Conservation (phyloP, 2,329 filamentous ascomycete genomes). For the Cladosporium sp. region DNA sequence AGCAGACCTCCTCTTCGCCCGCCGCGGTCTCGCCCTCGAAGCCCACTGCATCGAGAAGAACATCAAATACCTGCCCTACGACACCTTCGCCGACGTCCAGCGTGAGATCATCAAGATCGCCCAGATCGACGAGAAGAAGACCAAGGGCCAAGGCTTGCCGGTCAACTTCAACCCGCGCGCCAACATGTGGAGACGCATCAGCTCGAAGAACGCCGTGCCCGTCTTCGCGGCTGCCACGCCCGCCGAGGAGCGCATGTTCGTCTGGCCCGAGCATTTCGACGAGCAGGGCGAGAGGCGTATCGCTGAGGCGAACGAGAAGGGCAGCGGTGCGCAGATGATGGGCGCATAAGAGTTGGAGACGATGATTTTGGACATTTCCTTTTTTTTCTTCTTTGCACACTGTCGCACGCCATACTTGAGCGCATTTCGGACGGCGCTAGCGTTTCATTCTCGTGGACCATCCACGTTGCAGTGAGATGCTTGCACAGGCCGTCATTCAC, state of each 20-base stretch:
- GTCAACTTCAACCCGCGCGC: slow-evolving; percentile 62
- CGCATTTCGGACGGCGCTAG: background rate
- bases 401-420: background rate
- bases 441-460: background rate
- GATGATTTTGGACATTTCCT: too few relatives aligned
- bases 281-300: background rate
- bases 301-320: background rate
- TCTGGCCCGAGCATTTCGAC: slow-evolving; percentile 57
- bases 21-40: slow-evolving; percentile 59
- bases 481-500: too few relatives aligned
- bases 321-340: background rate
- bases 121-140: slow-evolving; percentile 57
- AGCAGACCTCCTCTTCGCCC: slow-evolving; percentile 63
- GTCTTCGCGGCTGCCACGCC: slow-evolving; percentile 49
- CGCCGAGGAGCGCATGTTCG: slow-evolving; percentile 57
- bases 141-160: slow-evolving; percentile 55
- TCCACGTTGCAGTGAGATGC: background rate
- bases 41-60: slow-evolving; percentile 61
- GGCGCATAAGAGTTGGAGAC: background rate
- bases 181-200: slow-evolving; percentile 62
- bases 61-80: slow-evolving; percentile 58
- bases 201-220: slow-evolving; percentile 53
- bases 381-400: background rate
- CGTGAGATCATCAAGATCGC: slow-evolving; percentile 54
- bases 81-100: slow-evolving; percentile 64